Percentiles rank a stretch among this genome's conserved stretches.
Evolutionary conservation across 2,329 filamentous ascomycete species (phyloP).

Genomic region (Colletotrichum horii): DNA sequence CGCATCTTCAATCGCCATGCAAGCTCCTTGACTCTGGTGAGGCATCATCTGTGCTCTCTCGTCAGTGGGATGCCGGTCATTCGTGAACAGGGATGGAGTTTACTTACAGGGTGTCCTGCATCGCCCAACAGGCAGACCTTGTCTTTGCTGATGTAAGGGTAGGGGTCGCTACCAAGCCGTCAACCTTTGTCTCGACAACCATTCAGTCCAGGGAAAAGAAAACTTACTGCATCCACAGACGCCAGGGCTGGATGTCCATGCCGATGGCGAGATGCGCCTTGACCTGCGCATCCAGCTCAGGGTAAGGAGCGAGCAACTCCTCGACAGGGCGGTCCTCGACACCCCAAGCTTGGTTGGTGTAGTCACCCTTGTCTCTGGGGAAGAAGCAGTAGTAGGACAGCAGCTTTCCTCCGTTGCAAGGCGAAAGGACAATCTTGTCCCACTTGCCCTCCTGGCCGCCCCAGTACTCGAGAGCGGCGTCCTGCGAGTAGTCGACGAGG

Average conservation of each 20-base stretch:
- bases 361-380: constrained; percentile 64
- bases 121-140: constrained; percentile 67
- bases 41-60: constrained; percentile 42
- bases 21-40: constrained; percentile 72
- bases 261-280: constrained; percentile 62
- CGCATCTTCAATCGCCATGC: constrained; percentile 72
- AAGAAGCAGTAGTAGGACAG: constrained; percentile 77
- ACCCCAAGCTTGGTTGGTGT: constrained; percentile 65
- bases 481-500: constrained; percentile 65
- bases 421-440: constrained; percentile 75
- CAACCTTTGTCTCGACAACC: background rate
- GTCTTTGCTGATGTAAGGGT: constrained; percentile 59
- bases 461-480: constrained; percentile 73
- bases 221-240: constrained; percentile 64
- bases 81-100: background rate
- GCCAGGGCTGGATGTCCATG: constrained; percentile 68
- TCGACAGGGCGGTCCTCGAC: constrained; percentile 56
- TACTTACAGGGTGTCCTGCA: constrained; percentile 64
- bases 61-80: background rate
- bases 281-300: constrained; percentile 63
- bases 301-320: constrained; percentile 66
- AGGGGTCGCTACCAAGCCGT: constrained; percentile 42
- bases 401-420: constrained; percentile 69
- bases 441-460: constrained; percentile 67
- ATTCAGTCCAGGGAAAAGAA: background rate